phyloP scores from a whole-genome alignment of 768 basidiomycete species.

The Paxillus ammoniavirescens region DNA sequence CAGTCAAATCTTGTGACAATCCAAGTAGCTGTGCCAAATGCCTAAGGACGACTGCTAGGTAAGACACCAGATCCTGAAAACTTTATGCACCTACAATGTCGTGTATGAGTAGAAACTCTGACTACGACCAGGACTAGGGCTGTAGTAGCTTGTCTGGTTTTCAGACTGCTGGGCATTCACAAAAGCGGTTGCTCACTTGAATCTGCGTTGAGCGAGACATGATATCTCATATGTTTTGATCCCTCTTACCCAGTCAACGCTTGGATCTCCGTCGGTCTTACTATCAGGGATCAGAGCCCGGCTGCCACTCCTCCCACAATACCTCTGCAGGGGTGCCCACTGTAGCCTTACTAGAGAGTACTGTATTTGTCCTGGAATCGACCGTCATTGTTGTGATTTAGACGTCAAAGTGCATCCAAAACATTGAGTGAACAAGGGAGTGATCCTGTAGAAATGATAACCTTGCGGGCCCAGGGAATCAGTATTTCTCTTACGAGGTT shows the following conservation, averaged over 20 bases:
- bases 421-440: background rate
- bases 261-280: background rate
- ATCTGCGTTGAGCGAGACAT: too few species aligned
- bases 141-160: too few species aligned
- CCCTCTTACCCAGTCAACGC: background rate
- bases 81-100: too few species aligned
- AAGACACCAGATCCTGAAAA: background rate
- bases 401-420: background rate
- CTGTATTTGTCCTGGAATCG: background rate
- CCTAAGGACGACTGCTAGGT: background rate
- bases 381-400: background rate
- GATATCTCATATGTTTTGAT: too few species aligned
- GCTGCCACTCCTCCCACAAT: background rate
- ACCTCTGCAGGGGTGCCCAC: too few species aligned
- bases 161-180: too few species aligned
- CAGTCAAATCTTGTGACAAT: background rate
- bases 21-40: background rate
- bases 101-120: background rate
- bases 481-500: too few species aligned
- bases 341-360: background rate
- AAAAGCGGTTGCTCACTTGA: too few species aligned
- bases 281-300: background rate
- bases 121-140: background rate
- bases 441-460: too few species aligned
- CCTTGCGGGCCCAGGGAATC: too few species aligned